Percentiles rank a stretch among this genome's conserved stretches.
Evolutionary conservation across 75 land plant species (phyloP).

Genomic region (Gnetum montanum): DNA sequence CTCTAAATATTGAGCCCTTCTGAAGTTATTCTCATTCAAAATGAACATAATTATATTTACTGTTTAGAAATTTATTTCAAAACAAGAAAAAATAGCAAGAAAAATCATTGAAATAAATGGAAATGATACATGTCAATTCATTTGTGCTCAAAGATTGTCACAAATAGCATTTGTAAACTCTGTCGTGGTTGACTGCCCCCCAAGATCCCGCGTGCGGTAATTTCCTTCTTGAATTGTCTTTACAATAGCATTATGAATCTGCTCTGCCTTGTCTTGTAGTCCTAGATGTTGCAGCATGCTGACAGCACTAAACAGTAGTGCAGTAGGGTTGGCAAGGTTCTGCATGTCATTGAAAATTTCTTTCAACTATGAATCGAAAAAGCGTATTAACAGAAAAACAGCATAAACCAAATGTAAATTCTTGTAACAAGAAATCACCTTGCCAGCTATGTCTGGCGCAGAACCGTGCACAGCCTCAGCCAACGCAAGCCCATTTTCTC

Average conservation of each 20-base stretch:
- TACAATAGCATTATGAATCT: constrained; percentile 70
- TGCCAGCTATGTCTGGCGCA: constrained; percentile 99
- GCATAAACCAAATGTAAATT: no score
- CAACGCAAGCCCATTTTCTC: constrained; percentile 85
- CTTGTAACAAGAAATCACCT: constrained; percentile 56
- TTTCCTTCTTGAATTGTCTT: constrained; percentile 86
- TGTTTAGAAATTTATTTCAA: no score
- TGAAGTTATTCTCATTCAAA: no score
- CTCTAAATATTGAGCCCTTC: no score
- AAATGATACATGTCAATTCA: no score
- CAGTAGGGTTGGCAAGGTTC: constrained; percentile 97
- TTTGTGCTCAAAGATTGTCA: constrained; percentile 59
- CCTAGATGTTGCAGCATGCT: constrained; percentile 80
- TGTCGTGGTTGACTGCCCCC: constrained; percentile 60
- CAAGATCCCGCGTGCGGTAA: constrained; percentile 80
- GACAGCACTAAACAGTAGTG: constrained; percentile 78
- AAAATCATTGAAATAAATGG: no score
- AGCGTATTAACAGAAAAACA: no score
- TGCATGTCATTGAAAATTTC: no score
- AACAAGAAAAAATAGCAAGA: no score
- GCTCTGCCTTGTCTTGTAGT: constrained; percentile 63
- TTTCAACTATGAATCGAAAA: no score
- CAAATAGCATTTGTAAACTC: constrained; percentile 86
- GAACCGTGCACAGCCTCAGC: constrained; percentile 99
- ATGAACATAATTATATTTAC: no score